Percentiles rank a stretch among this genome's conserved stretches.
Conservation (phyloP, 2,329 filamentous ascomycete genomes). For the Fusarium scirpi region DNA sequence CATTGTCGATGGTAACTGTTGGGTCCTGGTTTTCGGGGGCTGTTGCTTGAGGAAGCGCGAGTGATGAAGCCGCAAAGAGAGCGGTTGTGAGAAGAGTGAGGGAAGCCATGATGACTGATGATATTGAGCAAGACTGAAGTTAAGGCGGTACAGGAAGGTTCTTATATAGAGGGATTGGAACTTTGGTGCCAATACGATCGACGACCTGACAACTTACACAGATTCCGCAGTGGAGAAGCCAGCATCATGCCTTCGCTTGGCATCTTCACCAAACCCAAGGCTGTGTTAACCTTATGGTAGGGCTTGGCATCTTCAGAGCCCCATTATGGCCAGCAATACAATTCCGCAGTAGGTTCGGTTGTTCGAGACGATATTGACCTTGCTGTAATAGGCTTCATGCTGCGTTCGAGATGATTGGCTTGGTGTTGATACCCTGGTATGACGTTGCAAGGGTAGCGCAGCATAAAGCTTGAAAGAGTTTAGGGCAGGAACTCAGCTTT, state of each 20-base stretch:
- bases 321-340: not conserved
- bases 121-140: not conserved
- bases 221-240: not conserved
- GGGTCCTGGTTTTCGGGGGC: conserved; percentile 9
- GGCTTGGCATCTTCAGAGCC: not conserved
- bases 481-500: conserved; percentile 13
- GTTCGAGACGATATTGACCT: conserved; percentile 3
- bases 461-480: conserved; percentile 12
- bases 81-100: not conserved
- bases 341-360: not conserved
- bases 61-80: not conserved
- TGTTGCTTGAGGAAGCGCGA: not conserved
- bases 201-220: not conserved
- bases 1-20: conserved; percentile 36
- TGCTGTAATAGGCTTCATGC: conserved; percentile 1
- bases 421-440: not conserved
- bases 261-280: not conserved
- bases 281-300: not conserved
- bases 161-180: not conserved
- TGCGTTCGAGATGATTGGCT: conserved; percentile 18
- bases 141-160: not conserved
- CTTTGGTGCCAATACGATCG: not conserved
- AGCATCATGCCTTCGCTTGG: not conserved
- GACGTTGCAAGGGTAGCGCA: conserved; percentile 6
- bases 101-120: conserved; percentile 18